phyloP scores from a whole-genome alignment of 805 yeast species.

The Candida xiaguanensis region DNA sequence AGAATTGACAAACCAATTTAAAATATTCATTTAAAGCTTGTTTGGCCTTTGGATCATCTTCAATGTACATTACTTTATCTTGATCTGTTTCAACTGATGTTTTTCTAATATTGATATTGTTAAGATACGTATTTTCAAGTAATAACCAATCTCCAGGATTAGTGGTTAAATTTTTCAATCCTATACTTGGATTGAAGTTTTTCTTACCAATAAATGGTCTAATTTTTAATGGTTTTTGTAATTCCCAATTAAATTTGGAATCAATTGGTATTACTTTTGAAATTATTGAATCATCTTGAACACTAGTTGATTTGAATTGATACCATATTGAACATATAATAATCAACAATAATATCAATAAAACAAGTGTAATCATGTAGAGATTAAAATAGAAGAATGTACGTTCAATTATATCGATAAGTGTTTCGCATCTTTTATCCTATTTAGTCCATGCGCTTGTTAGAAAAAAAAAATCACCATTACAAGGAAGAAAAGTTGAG shows the following conservation, averaged over 20 bases:
- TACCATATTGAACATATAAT: not conserved
- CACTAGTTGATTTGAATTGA: not conserved
- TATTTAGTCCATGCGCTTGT: not conserved
- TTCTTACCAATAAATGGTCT: conserved; percentile 36
- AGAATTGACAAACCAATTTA: conserved; percentile 34
- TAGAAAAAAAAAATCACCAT: not conserved
- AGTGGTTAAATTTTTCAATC: conserved; percentile 24
- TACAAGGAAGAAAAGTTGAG: not conserved
- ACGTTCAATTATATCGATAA: too few species aligned
- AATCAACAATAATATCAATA: not conserved
- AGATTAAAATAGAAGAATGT: too few species aligned
- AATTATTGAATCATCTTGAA: not conserved
- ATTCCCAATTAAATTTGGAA: conserved; percentile 41
- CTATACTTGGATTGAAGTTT: conserved; percentile 35
- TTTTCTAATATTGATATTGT: conserved; percentile 39
- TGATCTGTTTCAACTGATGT: conserved; percentile 26
- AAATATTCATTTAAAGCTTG: conserved; percentile 50
- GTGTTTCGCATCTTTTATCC: not conserved
- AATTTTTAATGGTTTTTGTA: conserved; percentile 38
- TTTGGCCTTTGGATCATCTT: conserved; percentile 17
- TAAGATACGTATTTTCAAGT: conserved; percentile 57
- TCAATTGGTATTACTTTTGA: not conserved
- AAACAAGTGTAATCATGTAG: not conserved
- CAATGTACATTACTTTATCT: conserved; percentile 25
- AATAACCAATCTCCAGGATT: conserved; percentile 53